Evolutionary conservation across 768 basidiomycete genomes (phyloP), one percentile per base, ranked within the genome.

Genomic region (Termitomyces sp.): DNA sequence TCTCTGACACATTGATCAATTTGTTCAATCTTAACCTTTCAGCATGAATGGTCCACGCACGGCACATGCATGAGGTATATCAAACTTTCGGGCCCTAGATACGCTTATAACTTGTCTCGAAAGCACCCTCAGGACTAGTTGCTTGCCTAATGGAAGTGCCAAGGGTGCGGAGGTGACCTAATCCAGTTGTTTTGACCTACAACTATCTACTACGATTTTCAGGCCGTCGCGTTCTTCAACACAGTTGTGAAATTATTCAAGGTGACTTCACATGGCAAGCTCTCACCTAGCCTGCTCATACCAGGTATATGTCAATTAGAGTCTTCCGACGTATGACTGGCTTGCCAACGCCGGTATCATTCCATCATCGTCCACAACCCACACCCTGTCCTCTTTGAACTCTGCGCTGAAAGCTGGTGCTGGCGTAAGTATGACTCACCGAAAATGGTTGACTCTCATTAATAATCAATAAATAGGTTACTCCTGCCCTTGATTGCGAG

Each of bases 41-140:
- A 85, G 82, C 86, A 90, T 58, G 88, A 90, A 68, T 90, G 88
- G 88, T 59, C 71, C 12, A 81, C 76, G 13, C 88, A 90, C 63
- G 88, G 88, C 30, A 90, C 80, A 7, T 81, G 80, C 64, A 74
- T 75, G 73, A 80, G 77, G 77, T 75, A 46, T 6, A 7, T 10
- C 6, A 30, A 22, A 14, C 14, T 35, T 26, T 49, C 28, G 7
- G 12, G 44, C 1, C 18, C 28, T n/a, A 30, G 13, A 24, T 13
- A 14, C 10, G 14, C 13, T 24, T 10, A 30, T 36, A 14, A 63
- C 44, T 13, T 59, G 59, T 20, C 73, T 75, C 16, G 20, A 38
- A 50, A 87, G 86, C 66, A 89, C 87, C 6, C 77, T 90, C 20
- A 60, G 77, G 55, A 68, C 80, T 9, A 72, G 70, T 32, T 90